phyloP scores from a whole-genome alignment of 257 asterid genomes.

The Solanum raphanifolium region DNA sequence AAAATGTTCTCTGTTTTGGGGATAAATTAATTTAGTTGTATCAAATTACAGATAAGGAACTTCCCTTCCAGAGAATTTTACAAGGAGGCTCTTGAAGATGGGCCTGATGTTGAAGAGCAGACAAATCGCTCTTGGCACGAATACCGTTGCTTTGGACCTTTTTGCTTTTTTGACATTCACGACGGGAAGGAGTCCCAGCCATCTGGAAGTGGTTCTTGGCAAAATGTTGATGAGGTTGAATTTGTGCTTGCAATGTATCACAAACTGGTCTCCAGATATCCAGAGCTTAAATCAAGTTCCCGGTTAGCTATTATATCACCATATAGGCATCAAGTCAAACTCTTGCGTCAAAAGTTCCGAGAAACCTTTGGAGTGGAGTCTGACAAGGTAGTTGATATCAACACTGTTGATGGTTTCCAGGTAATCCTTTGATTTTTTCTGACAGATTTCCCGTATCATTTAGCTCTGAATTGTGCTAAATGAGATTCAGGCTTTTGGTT shows the following conservation, averaged over 20 bases:
- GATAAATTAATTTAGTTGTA: background rate
- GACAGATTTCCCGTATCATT: background rate
- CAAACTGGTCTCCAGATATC: constrained; percentile 64
- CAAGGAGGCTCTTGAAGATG: constrained; percentile 69
- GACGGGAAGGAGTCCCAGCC: constrained; percentile 78
- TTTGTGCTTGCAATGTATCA: constrained; percentile 64
- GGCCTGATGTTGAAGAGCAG: constrained; percentile 55
- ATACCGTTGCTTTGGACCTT: constrained; percentile 87
- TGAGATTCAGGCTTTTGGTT: background rate
- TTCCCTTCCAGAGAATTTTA: constrained; percentile 97
- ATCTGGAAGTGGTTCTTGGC: constrained; percentile 76
- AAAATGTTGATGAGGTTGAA: constrained; percentile 81
- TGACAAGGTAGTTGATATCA: constrained; percentile 70
- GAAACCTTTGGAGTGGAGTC: constrained; percentile 69
- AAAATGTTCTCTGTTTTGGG: background rate
- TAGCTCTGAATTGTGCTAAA: background rate
- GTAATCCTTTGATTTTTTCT: constrained; percentile 14
- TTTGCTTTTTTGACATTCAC: constrained; percentile 83
- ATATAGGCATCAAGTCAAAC: constrained; percentile 74
- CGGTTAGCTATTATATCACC: constrained; percentile 88
- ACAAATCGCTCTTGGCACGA: constrained; percentile 77
- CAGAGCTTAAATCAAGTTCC: constrained; percentile 81
- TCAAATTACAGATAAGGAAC: constrained; percentile 61
- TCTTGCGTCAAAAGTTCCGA: constrained; percentile 51
- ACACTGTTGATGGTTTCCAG: constrained; percentile 98